A percentile compares a stretch with the other conserved stretches of the same genome.
Evolutionary conservation across 768 basidiomycete species (phyloP).

Genomic region (Lactarius hengduanensis): DNA sequence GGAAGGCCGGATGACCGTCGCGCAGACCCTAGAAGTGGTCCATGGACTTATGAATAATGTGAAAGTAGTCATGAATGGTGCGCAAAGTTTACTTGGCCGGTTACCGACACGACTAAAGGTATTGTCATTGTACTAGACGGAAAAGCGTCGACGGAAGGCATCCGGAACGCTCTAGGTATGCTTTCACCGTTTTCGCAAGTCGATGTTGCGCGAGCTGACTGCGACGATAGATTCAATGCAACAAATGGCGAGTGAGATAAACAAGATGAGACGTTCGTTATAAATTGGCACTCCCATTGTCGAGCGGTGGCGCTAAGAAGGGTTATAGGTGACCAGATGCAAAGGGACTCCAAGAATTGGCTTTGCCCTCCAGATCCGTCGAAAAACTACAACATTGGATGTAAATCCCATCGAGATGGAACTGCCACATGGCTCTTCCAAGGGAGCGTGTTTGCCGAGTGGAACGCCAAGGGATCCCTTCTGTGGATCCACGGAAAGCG

Average conservation of each 20-base stretch:
- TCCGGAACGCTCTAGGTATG: not conserved
- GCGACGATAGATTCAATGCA: not conserved
- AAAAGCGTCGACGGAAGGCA: not conserved
- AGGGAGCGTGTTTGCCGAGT: not conserved
- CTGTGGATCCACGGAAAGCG: conserved; percentile 16
- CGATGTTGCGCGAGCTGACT: not conserved
- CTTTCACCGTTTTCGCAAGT: not conserved
- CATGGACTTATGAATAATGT: conserved; percentile 1
- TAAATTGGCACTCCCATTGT: no score
- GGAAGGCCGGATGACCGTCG: not conserved
- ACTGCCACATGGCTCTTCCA: conserved; percentile 3
- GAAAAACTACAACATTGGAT: conserved; percentile 1
- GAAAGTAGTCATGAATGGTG: conserved; percentile 10
- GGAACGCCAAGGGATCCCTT: not conserved
- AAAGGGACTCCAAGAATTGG: not conserved
- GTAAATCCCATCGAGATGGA: not conserved
- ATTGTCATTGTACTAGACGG: not conserved
- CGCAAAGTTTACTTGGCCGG: not conserved
- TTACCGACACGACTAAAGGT: not conserved
- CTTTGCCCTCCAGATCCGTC: conserved; percentile 19
- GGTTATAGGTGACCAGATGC: not conserved
- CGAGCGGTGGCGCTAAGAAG: not conserved
- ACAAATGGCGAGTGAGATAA: not conserved
- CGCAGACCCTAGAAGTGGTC: conserved; percentile 10
- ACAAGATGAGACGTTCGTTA: conserved; percentile 2